Base-by-base conservation (phyloP, 2,329 filamentous ascomycete genomes). In the Alternaria triticimaculans region DNA sequence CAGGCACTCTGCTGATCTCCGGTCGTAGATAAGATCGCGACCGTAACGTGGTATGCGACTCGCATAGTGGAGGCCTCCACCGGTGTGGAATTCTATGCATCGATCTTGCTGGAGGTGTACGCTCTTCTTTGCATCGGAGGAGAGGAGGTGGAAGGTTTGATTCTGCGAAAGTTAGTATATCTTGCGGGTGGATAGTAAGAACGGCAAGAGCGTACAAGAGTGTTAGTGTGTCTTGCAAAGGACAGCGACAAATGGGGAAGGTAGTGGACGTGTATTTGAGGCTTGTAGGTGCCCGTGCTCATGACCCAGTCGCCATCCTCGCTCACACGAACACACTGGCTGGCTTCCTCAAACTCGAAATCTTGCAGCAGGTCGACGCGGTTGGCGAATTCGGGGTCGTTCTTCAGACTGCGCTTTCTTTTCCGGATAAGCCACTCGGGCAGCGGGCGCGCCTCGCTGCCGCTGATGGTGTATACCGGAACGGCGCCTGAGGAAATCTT, bases 341-440 rank as follows among this genome's bases (percentile, higher is more conserved):
- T 97, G 44, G 96, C 95, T 82, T 97, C 94, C 75, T 97, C 94
- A 75, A 99, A 98, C 77, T 96, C 94, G 80, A 99, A 99, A 78
- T 99, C 96, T 76, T 99, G 96, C 41, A 99, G 87, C 61, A 99
- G 86, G 81, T 99, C 96, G 72, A 99, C 90, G 69, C 96, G 91
- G 80, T 94, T 97, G 67, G 94, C 91, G 81, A 95, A 98, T 78
- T 97, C 95, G 64, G 92, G 86, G 77, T 98, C 95, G 71, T 95
- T 90, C 82, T 98, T 98, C 72, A 97, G 84, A 77, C 92, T 96
- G 62, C 74, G 56, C 85, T 97, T 98, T 78, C 95, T 87, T 73
- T 93, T 91, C 69, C 93, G 88, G 33, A 94, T 92, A 64, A 99
- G 91, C 94, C 96, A 99, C 82, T 99, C 96, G 64, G 96, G 96